These are phyloP conservation scores for Venturia asperata DNA, from an alignment of 2,329 filamentous ascomycete genomes.

Conservation along the genomic window DNA sequence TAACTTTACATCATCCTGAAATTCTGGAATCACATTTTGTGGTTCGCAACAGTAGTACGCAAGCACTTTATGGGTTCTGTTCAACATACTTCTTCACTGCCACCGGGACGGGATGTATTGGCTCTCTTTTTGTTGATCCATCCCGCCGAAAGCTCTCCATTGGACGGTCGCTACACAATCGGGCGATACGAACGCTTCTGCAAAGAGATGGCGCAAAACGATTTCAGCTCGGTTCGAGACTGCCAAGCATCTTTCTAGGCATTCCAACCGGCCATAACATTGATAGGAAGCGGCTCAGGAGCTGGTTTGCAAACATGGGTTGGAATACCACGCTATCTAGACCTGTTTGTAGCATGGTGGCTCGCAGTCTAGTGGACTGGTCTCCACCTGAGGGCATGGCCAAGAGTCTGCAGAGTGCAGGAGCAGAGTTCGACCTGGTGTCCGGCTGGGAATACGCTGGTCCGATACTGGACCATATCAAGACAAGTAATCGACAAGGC, in stretches of 20 bases:
- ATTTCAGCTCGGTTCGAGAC: slow-evolving; percentile 71
- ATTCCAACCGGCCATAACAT: slow-evolving; percentile 62
- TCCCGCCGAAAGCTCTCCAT: slow-evolving; percentile 80
- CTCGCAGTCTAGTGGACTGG: slow-evolving; percentile 68
- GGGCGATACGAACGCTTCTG: slow-evolving; percentile 68
- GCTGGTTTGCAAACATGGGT: slow-evolving; percentile 84
- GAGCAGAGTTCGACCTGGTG: slow-evolving; percentile 70
- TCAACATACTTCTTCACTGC: slow-evolving; percentile 73
- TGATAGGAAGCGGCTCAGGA: slow-evolving; percentile 54
- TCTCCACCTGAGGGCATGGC: slow-evolving; percentile 67
- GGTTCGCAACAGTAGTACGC: slow-evolving; percentile 87
- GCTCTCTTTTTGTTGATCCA: slow-evolving; percentile 84
- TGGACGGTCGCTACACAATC: slow-evolving; percentile 78
- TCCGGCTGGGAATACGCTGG: slow-evolving; percentile 71
- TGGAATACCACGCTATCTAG: slow-evolving; percentile 68
- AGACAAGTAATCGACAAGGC: slow-evolving; percentile 65
- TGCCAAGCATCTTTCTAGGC: slow-evolving; percentile 81
- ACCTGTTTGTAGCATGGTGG: slow-evolving; percentile 63
- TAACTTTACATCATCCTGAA: slow-evolving; percentile 63
- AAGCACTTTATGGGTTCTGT: slow-evolving; percentile 85
- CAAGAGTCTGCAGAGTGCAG: slow-evolving; percentile 63
- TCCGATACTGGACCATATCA: slow-evolving; percentile 66
- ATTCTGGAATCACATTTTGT: slow-evolving; percentile 83
- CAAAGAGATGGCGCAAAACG: slow-evolving; percentile 67
- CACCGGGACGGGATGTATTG: slow-evolving; percentile 68